These are phyloP conservation scores for Zygosaccharomyces sapae DNA, from an alignment of 1,139 yeast genomes.

Conservation along the genomic window DNA sequence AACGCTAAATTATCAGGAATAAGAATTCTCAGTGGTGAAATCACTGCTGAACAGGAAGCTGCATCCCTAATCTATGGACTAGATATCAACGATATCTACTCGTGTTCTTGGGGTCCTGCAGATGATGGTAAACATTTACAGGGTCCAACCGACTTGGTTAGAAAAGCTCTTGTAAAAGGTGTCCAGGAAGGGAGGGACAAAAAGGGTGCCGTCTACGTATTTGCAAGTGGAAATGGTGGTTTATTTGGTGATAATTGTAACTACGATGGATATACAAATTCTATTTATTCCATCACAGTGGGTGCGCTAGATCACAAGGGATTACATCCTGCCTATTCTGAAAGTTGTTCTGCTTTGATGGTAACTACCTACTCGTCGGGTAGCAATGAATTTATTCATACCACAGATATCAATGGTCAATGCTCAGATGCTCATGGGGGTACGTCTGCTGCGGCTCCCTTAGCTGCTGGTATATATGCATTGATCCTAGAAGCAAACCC, in stretches of 20 bases:
- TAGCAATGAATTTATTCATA: slow-evolving; percentile 82
- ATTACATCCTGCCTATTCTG: slow-evolving; percentile 81
- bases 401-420: slow-evolving; percentile 73
- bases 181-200: slow-evolving; percentile 76
- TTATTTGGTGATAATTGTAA: slow-evolving; percentile 81
- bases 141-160: slow-evolving; percentile 74
- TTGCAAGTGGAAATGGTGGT: slow-evolving; percentile 97
- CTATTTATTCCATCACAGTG: slow-evolving; percentile 90
- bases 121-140: slow-evolving; percentile 88
- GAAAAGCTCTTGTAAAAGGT: slow-evolving; percentile 78
- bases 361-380: slow-evolving; percentile 96
- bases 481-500: slow-evolving; percentile 80
- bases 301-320: slow-evolving; percentile 90
- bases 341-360: slow-evolving; percentile 91
- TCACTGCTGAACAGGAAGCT: slow-evolving; percentile 87
- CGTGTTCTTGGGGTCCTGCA: slow-evolving; percentile 98
- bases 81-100: slow-evolving; percentile 82
- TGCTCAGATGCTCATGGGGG: slow-evolving; percentile 87
- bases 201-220: slow-evolving; percentile 86
- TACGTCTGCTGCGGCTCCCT: slow-evolving; percentile 97
- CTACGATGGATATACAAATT: slow-evolving; percentile 95
- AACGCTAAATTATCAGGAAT: slow-evolving; percentile 84
- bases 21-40: slow-evolving; percentile 74
- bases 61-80: slow-evolving; percentile 75
- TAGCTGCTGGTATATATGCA: slow-evolving; percentile 92